Percentiles rank a stretch among this genome's conserved stretches.
Conservation (phyloP, 2,329 filamentous ascomycete species). For the Gnomoniopsis smithogilvyi region DNA sequence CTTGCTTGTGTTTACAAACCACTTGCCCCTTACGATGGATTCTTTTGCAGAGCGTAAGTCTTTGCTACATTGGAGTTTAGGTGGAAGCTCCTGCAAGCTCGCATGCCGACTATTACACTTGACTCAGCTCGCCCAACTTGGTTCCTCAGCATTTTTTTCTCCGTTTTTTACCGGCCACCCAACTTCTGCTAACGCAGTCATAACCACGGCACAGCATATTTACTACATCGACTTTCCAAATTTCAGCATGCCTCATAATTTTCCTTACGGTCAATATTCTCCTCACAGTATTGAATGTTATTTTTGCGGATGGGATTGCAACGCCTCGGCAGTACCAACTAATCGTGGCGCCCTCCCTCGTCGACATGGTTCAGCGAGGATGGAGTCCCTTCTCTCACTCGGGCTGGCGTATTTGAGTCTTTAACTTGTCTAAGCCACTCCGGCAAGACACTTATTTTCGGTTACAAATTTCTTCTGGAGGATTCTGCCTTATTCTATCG, state of each 20-base stretch:
- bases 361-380: neutral
- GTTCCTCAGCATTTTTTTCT: neutral
- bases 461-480: neutral
- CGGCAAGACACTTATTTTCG: neutral
- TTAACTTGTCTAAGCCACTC: neutral
- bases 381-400: no score
- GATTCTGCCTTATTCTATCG: no score
- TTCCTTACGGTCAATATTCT: neutral
- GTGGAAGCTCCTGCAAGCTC: neutral
- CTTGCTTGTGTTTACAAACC: no score
- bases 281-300: neutral
- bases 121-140: neutral
- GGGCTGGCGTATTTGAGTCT: neutral
- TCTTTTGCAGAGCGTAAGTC: neutral
- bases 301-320: neutral
- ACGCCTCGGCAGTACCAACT: neutral
- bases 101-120: neutral
- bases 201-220: neutral
- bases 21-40: neutral
- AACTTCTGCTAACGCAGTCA: neutral
- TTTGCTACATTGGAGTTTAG: neutral
- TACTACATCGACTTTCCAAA: neutral
- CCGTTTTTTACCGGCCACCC: neutral
- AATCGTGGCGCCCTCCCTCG: neutral
- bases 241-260: neutral